phyloP scores from a whole-genome alignment of 768 basidiomycete genomes.

The Clitopilus passeckerianus region DNA sequence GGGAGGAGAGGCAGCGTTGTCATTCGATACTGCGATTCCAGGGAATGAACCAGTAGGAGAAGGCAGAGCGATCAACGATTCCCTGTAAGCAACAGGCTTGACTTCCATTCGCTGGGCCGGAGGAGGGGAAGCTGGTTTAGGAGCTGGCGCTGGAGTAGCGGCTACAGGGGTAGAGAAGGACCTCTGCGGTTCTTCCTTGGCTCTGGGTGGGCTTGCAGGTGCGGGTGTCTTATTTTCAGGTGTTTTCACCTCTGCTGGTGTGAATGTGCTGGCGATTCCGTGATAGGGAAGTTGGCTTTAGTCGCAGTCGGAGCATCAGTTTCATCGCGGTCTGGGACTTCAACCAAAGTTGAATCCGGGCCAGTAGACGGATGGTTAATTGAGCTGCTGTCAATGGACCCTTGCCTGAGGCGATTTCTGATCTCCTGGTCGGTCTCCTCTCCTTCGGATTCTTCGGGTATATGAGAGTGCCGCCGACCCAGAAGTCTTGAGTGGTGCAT shows the following conservation, averaged over 20 bases:
- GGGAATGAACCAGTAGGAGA: slow-evolving; percentile 14
- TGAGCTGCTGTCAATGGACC: slow-evolving; percentile 2
- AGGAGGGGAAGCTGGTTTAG: slow-evolving; percentile 14
- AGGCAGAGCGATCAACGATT: slow-evolving; percentile 18
- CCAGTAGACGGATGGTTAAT: slow-evolving; percentile 1
- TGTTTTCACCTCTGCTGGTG: neutral
- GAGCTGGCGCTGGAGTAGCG: neutral
- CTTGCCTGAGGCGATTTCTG: slow-evolving; percentile 8
- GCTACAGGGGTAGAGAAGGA: slow-evolving; percentile 19
- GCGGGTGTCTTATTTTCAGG: neutral
- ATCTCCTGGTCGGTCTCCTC: slow-evolving; percentile 25
- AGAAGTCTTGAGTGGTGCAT: slow-evolving; percentile 12
- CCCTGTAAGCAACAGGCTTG: slow-evolving; percentile 20
- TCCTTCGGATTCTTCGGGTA: slow-evolving; percentile 69
- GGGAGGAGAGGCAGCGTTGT: slow-evolving; percentile 2
- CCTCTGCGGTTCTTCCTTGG: slow-evolving; percentile 13
- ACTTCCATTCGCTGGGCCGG: slow-evolving; percentile 22
- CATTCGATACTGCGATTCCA: slow-evolving; percentile 5
- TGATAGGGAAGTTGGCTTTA: slow-evolving; percentile 21
- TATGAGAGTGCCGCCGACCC: slow-evolving; percentile 41
- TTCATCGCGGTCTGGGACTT: slow-evolving; percentile 24
- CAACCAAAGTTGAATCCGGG: slow-evolving; percentile 12
- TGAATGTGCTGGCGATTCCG: slow-evolving; percentile 15
- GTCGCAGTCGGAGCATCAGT: slow-evolving; percentile 29
- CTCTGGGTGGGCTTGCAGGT: neutral